A percentile compares a stretch with the other conserved stretches of the same genome.
phyloP scores from a whole-genome alignment of 345 rosid genomes.

The Euphorbia pulcherrima region DNA sequence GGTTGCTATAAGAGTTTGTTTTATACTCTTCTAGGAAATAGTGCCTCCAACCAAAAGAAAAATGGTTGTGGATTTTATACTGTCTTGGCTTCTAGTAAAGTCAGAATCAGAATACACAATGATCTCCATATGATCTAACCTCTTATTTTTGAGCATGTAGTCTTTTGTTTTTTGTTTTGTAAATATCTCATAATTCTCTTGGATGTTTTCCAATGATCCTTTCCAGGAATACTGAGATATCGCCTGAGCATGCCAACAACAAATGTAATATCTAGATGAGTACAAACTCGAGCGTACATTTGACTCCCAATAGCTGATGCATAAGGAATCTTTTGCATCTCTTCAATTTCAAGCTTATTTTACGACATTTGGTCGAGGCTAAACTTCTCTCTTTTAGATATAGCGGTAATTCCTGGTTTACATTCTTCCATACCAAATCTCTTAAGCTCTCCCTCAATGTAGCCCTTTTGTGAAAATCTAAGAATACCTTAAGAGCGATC shows the following conservation, averaged over 20 bases:
- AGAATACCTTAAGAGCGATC: not conserved
- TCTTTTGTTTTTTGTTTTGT: not conserved
- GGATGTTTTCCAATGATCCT: not conserved
- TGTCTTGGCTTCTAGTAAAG: not conserved
- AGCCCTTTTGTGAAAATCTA: not conserved
- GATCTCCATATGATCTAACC: not conserved
- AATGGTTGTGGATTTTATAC: too few species aligned
- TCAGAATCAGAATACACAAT: not conserved
- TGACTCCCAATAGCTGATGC: not conserved
- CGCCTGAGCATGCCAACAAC: not conserved
- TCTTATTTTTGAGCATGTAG: not conserved
- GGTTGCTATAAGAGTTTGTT: too few species aligned
- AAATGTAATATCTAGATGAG: not conserved
- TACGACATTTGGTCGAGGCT: not conserved
- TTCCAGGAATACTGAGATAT: not conserved
- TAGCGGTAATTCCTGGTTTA: not conserved
- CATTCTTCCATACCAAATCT: not conserved
- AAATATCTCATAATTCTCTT: not conserved
- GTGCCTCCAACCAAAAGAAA: too few species aligned
- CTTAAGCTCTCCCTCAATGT: not conserved
- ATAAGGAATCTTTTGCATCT: too few species aligned
- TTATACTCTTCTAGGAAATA: too few species aligned
- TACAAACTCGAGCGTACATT: not conserved
- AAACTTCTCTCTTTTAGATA: not conserved
- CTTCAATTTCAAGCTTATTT: too few species aligned